Conservation (phyloP, 1,139 yeast genomes). For the Blastobotrys apis region DNA sequence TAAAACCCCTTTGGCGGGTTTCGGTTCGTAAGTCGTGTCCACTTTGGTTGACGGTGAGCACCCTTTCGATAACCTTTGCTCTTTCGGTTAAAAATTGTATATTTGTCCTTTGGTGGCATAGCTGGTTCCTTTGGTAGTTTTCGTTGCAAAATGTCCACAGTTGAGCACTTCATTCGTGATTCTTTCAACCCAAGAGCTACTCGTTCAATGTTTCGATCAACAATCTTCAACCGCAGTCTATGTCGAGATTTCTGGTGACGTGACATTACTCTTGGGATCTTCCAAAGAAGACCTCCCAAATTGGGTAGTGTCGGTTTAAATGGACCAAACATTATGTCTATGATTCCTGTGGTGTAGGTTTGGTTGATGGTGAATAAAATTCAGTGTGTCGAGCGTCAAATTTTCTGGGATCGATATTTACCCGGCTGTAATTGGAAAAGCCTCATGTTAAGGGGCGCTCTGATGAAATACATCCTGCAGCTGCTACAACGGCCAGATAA, state of each 20-base stretch:
- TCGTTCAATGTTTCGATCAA: constrained; percentile 72
- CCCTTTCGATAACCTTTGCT: constrained; percentile 80
- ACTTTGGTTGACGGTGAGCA: constrained; percentile 69
- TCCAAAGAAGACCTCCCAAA: constrained; percentile 80
- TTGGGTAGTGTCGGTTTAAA: constrained; percentile 60
- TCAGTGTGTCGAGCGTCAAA: background rate
- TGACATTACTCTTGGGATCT: constrained; percentile 55
- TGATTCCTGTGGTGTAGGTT: background rate
- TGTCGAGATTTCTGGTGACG: constrained; percentile 76
- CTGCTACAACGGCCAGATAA: background rate
- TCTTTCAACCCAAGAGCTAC: constrained; percentile 59
- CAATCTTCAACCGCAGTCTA: constrained; percentile 72
- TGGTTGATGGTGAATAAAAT: too few relatives aligned
- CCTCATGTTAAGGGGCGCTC: background rate
- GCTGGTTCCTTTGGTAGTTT: constrained; percentile 73
- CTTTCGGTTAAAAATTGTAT: constrained; percentile 76
- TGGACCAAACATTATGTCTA: constrained; percentile 66
- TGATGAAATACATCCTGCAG: background rate
- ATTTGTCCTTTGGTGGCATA: constrained; percentile 79
- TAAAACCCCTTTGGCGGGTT: constrained; percentile 75
- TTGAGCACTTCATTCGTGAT: constrained; percentile 47
- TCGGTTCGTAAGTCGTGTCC: constrained; percentile 84
- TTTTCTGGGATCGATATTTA: background rate
- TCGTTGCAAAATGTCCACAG: constrained; percentile 50
- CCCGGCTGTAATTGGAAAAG: background rate